Evolutionary conservation across 2,329 filamentous ascomycete genomes (phyloP).

Genomic region (Cladorrhinum sp.): DNA sequence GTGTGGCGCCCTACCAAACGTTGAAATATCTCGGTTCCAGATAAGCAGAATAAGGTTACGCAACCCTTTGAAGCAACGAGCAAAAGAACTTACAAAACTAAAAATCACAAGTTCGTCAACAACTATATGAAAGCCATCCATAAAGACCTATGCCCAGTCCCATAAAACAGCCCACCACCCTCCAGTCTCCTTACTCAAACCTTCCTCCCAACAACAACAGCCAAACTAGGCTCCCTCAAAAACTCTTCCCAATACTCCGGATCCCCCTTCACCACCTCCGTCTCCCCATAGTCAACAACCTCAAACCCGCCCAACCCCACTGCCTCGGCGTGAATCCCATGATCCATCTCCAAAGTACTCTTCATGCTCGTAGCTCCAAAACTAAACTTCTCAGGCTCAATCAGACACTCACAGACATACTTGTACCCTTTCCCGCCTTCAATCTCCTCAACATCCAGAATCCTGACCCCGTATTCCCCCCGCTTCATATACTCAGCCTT

Average conservation of each 20-base stretch:
- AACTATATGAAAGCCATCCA: too few species aligned
- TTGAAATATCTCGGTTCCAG: background rate
- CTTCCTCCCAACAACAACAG: background rate
- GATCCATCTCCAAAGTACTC: slow-evolving; percentile 23
- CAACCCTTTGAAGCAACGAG: too few species aligned
- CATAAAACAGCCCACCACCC: background rate
- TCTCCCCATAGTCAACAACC: slow-evolving; percentile 24
- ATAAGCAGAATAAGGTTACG: background rate
- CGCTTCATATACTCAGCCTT: slow-evolving; percentile 13
- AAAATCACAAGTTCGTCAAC: too few species aligned
- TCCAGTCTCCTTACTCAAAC: background rate
- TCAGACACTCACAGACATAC: slow-evolving; percentile 20
- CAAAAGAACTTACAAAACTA: too few species aligned
- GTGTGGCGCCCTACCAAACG: background rate
- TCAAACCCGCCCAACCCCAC: slow-evolving; percentile 26
- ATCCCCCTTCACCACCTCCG: slow-evolving; percentile 24
- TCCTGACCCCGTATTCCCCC: slow-evolving; percentile 23
- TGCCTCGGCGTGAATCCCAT: slow-evolving; percentile 27
- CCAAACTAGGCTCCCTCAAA: slow-evolving; percentile 17
- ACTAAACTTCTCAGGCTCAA: slow-evolving; percentile 15
- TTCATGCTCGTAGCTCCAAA: slow-evolving; percentile 26
- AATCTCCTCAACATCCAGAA: slow-evolving; percentile 18
- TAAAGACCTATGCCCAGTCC: background rate
- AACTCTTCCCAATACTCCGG: slow-evolving; percentile 27
- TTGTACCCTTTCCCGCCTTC: slow-evolving; percentile 18